Evolutionary conservation across 2,329 filamentous ascomycete species (phyloP).

Genomic region (Pseudopyrenochaeta lycopersici): DNA sequence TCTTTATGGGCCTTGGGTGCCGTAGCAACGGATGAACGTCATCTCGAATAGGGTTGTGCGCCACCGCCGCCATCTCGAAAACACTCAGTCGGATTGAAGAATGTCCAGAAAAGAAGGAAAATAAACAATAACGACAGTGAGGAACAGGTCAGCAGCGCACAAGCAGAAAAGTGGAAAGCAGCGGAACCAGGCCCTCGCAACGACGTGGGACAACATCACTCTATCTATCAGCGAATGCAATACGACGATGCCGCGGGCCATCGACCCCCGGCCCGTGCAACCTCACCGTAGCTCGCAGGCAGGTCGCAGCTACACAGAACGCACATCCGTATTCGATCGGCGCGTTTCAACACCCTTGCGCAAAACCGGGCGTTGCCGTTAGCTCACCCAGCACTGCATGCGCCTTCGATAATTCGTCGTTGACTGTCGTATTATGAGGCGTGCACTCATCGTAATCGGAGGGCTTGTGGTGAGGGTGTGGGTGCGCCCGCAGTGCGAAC

Average conservation of each 20-base stretch:
- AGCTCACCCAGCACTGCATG: slow-evolving; percentile 31
- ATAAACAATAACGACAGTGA: slow-evolving; percentile 11
- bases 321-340: slow-evolving; percentile 7
- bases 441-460: slow-evolving; percentile 16
- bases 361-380: slow-evolving; percentile 26
- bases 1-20: slow-evolving; percentile 35
- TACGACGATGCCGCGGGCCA: slow-evolving; percentile 25
- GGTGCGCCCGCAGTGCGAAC: slow-evolving; percentile 14
- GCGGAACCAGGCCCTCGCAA: slow-evolving; percentile 24
- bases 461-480: slow-evolving; percentile 1
- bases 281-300: slow-evolving; percentile 25
- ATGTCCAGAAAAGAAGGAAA: slow-evolving; percentile 8
- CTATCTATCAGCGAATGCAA: slow-evolving; percentile 28
- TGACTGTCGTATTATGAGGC: slow-evolving; percentile 22
- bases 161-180: slow-evolving; percentile 20
- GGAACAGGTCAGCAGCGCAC: slow-evolving; percentile 15
- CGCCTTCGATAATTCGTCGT: slow-evolving; percentile 34
- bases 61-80: slow-evolving; percentile 27
- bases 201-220: slow-evolving; percentile 29
- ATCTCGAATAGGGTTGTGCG: slow-evolving; percentile 25
- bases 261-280: slow-evolving; percentile 30
- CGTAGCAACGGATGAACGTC: slow-evolving; percentile 34
- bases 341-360: slow-evolving; percentile 32
- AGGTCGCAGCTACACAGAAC: slow-evolving; percentile 22
- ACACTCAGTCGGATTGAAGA: slow-evolving; percentile 12